These are phyloP conservation scores for Phaeotremella skinneri DNA, from an alignment of 768 basidiomycete genomes.

Conservation along the genomic window DNA sequence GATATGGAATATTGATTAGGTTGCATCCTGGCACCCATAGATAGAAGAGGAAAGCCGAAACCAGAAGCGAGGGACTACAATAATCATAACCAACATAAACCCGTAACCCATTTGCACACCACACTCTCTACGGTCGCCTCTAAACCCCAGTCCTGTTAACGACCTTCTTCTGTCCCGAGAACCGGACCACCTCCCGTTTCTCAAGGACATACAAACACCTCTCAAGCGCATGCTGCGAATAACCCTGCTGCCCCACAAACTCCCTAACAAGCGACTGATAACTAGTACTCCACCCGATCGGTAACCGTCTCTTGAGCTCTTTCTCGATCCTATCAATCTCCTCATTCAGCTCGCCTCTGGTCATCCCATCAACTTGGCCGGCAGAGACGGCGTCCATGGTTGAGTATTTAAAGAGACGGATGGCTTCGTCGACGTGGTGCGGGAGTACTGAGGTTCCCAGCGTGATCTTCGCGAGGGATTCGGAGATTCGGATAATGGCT, in stretches of 20 bases:
- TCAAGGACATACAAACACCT: slow-evolving; percentile 86
- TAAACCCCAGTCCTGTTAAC: slow-evolving; percentile 55
- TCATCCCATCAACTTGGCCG: slow-evolving; percentile 87
- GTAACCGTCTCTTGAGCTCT: slow-evolving; percentile 75
- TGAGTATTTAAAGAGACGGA: slow-evolving; percentile 95
- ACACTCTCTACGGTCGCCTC: not conserved
- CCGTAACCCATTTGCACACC: not conserved
- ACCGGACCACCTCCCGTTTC: slow-evolving; percentile 91
- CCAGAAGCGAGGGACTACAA: no score
- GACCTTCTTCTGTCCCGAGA: slow-evolving; percentile 69
- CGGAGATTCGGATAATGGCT: slow-evolving; percentile 97
- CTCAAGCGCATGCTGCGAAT: slow-evolving; percentile 84
- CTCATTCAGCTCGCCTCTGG: slow-evolving; percentile 85
- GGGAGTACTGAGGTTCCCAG: slow-evolving; percentile 79
- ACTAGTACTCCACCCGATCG: slow-evolving; percentile 94
- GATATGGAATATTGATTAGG: no score
- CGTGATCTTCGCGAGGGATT: slow-evolving; percentile 91
- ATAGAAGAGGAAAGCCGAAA: not conserved
- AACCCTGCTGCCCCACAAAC: slow-evolving; percentile 90
- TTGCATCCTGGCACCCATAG: not conserved
- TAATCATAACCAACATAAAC: no score
- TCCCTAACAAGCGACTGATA: slow-evolving; percentile 89
- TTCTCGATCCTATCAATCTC: slow-evolving; percentile 88
- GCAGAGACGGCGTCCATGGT: slow-evolving; percentile 99
- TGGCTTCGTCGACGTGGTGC: slow-evolving; percentile 96